Conservation (phyloP, 768 basidiomycete species). For the Fibroporia radiculosa region DNA sequence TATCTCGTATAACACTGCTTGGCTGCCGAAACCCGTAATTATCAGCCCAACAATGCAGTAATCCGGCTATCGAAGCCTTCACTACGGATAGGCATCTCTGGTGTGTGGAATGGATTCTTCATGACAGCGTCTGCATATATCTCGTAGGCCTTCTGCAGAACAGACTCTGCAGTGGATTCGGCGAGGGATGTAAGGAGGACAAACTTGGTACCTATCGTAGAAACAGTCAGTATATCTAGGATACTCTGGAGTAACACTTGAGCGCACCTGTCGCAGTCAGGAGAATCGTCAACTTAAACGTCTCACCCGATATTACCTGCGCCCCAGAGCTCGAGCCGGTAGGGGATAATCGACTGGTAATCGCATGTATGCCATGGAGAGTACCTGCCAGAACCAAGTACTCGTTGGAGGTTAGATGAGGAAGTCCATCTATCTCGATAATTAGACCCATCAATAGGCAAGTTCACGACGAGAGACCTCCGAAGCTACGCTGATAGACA, state of each 20-base stretch:
- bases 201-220: slow-evolving; percentile 93
- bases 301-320: slow-evolving; percentile 93
- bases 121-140: slow-evolving; percentile 91
- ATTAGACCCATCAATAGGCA: slow-evolving; percentile 1
- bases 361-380: slow-evolving; percentile 97
- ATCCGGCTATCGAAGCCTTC: slow-evolving; percentile 81
- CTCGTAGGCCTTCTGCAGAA: slow-evolving; percentile 86
- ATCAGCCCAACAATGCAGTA: slow-evolving; percentile 29
- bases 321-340: slow-evolving; percentile 76
- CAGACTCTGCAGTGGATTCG: slow-evolving; percentile 59
- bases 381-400: slow-evolving; percentile 95
- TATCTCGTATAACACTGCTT: too few species aligned
- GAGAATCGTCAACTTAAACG: slow-evolving; percentile 89
- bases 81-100: slow-evolving; percentile 97
- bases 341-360: slow-evolving; percentile 86
- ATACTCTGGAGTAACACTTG: not conserved
- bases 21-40: too few species aligned
- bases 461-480: slow-evolving; percentile 43
- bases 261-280: slow-evolving; percentile 79
- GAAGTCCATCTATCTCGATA: slow-evolving; percentile 67
- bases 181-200: slow-evolving; percentile 81
- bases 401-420: slow-evolving; percentile 86
- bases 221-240: not conserved
- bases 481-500: slow-evolving; percentile 88
- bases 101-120: slow-evolving; percentile 99